Base-by-base conservation (phyloP, 495 filamentous ascomycete species). In the Cenococcum geophilum region DNA sequence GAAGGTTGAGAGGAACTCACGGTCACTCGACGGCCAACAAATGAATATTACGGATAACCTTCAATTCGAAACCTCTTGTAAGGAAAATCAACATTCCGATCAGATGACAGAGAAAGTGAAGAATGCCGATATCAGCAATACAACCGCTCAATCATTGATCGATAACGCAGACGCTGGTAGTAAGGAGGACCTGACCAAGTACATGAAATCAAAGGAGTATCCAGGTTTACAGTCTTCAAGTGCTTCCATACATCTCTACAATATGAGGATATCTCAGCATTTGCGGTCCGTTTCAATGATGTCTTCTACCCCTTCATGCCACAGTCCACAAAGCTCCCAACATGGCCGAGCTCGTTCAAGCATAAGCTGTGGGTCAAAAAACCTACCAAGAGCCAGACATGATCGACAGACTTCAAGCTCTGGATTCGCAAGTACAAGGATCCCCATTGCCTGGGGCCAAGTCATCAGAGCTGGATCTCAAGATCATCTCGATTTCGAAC, bases 251-350 rank as follows among this genome's bases (percentile, higher is more conserved):
- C 69, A 71, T 54, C 60, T 71, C 4, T 63, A 69, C 47, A 69
- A 60, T 36, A 69, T 71, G 67, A 53, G 65, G 4, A 69, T 71
- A 22, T 71, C 67, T 9, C 65, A 66, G 21, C 69, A 69, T 54
- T 48, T 71, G 11, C 66, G 69, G 16, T 69, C 69, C 18, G 58
- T 37, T 12, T 71, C 69, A 4, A 40, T 61, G 20, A 56, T 69
- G 4, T 69, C 66, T 2, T 62, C 55, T 37, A 52, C 50, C 9
- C 22, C 57, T 14, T 56, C 60, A 11, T 25, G 58, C 23, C 35
- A 51, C n/a, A 51, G 48, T 34, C 64, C 60, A 10, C 48, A 37
- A 43, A 21, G 27, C 27, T 34, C 32, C 9, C 52, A 55, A 27
- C 57, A 45, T 34, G 25, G 51, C n/a, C 58, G 57, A 21, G 25